Evolutionary conservation across 768 basidiomycete species (phyloP).

Genomic region (Candolleomyces eurysporus): DNA sequence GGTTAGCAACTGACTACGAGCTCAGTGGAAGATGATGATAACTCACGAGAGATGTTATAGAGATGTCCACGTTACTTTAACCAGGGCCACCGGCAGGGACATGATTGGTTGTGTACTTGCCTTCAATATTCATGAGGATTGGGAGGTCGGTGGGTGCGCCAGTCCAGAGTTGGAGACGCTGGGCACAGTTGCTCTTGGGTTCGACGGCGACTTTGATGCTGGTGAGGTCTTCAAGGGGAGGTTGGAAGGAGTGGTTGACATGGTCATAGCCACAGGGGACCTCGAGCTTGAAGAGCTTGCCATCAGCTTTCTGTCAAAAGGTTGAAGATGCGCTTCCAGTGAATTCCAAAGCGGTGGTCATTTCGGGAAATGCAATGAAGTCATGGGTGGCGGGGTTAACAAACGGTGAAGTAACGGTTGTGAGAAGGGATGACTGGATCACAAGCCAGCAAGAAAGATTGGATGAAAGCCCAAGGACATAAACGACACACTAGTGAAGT

Average conservation of each 20-base stretch:
- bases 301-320: constrained; percentile 79
- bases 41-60: constrained; percentile 92
- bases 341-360: constrained; percentile 97
- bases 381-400: constrained; percentile 98
- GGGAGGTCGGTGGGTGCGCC: constrained; percentile 86
- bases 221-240: constrained; percentile 86
- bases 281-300: constrained; percentile 96
- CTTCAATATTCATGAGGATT: constrained; percentile 95
- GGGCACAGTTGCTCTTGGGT: constrained; percentile 84
- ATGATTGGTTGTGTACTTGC: constrained; percentile 99
- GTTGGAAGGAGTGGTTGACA: constrained; percentile 93
- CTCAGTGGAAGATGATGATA: no score
- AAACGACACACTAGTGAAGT: no score
- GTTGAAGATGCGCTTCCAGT: constrained; percentile 96
- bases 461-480: constrained; percentile 5
- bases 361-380: constrained; percentile 89
- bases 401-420: constrained; percentile 99
- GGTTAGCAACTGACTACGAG: constrained; percentile 9
- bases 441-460: not conserved
- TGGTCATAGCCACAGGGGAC: constrained; percentile 94
- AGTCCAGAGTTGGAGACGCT: constrained; percentile 93
- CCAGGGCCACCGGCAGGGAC: constrained; percentile 99
- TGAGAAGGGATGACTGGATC: constrained; percentile 91
- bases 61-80: constrained; percentile 99
- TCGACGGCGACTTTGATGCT: constrained; percentile 77